Percentiles rank a stretch among this genome's conserved stretches.
Evolutionary conservation across 257 asterid genomes (phyloP).

Genomic region (Lycium barbarum): DNA sequence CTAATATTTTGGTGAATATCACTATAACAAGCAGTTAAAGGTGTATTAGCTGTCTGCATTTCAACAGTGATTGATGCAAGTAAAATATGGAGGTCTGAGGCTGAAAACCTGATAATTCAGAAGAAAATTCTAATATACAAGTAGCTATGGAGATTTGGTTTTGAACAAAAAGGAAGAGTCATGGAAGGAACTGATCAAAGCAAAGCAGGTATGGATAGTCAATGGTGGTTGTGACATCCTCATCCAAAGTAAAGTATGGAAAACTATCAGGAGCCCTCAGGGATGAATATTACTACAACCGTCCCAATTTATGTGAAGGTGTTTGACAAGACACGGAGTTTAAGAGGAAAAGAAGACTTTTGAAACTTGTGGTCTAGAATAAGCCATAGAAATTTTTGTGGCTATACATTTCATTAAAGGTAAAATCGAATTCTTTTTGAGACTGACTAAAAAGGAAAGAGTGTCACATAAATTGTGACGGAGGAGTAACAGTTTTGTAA

Average conservation of each 20-base stretch:
- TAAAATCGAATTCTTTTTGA: too few species aligned
- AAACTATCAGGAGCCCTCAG: background rate
- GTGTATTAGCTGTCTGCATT: background rate
- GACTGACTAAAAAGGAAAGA: too few species aligned
- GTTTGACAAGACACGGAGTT: too few species aligned
- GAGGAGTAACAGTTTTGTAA: background rate
- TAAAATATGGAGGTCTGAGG: background rate
- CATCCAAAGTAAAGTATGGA: conserved; percentile 12
- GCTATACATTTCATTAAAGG: too few species aligned
- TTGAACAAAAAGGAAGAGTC: background rate
- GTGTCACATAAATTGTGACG: too few species aligned
- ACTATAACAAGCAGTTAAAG: background rate
- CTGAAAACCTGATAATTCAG: background rate
- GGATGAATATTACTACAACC: background rate
- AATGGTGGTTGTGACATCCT: background rate
- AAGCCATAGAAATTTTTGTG: too few species aligned
- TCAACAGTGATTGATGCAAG: background rate
- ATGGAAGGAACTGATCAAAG: conserved; percentile 18
- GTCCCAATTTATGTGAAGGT: too few species aligned
- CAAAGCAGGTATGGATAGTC: background rate
- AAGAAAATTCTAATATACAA: background rate
- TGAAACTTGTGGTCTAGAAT: too few species aligned
- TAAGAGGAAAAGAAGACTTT: too few species aligned
- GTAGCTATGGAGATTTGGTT: background rate
- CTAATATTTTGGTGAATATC: background rate